Base-by-base conservation (phyloP, 768 basidiomycete species). In the Austroboletus festivus region DNA sequence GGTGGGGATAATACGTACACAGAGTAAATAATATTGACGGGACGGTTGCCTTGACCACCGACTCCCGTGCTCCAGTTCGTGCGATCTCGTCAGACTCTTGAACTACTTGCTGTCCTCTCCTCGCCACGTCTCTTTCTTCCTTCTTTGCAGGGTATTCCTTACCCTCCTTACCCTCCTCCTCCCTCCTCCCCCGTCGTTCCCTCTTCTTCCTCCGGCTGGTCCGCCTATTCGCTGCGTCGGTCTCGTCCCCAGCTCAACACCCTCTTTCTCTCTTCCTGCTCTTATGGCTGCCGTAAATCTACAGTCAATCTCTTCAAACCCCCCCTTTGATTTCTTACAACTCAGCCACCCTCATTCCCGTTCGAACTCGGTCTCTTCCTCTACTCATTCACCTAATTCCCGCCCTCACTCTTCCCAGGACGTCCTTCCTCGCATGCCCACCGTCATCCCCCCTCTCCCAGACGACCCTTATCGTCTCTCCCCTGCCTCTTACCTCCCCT, bases 351-450 rank as follows among this genome's bases (percentile, higher is more conserved):
- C 74, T 53, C 89, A 87, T 64, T 89, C 88, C 24, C 80, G 89
- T 63, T 88, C 88, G 38, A 80, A 77, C 65, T 91, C 89, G 18
- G 78, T 88, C 65, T 85, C n/a, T n/a, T n/a, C 85, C 42, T 86
- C 85, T 50, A 81, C 85, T 41, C 82, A 82, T 62, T 86, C 83
- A 2, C 80, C 83, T 56, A 76, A 76, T 59, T 86, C 87, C 40
- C 80, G 88, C 20, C 86, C 87, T 33, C 86, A 86, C 56, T 90
- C 88, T 42, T 83, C 87, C 56, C 86, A 86, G 65, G 84, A 86
- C 56, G 60, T 70, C 59, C 58, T 82, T 51, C 69, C 74, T 53
- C 76, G 80, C 56, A 75, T 81, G 68, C 75, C 78, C 54, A 61
- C 73, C 34, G 69, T 64, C 30, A 68, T 83, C 56, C 73, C 75